Base-by-base conservation (phyloP, 768 basidiomycete genomes). In the Mycena metata region DNA sequence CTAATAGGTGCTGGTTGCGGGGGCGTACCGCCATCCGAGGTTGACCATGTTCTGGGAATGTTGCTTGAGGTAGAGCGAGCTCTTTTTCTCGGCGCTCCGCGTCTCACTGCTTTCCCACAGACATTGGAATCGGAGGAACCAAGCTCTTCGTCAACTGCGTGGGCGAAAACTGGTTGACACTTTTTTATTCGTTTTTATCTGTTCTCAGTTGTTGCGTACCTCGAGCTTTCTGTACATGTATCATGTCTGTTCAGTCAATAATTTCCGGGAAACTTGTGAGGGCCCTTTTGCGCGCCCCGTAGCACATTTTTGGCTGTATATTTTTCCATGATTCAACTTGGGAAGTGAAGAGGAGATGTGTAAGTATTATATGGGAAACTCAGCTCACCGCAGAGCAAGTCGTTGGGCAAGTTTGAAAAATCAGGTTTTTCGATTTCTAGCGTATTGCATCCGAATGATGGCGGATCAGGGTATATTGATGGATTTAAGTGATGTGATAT, bases 1-100 rank as follows among this genome's bases (percentile, higher is more conserved):
- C 79, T 99, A 58, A 96, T 99, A 73, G 91, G 92, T 36, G 91
- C 95, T 17, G 96, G 95, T 0, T 97, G 95, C 80, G 95, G 95
- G 24, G 93, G 94, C 0, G 87, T 96, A 35, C 88, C 91, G 3
- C 89, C 92, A 2, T 84, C 89, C n/a, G 96, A 98, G 69, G 93
- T 98, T 42, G 96, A 98, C 74, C 88, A 88, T 67, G 91, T 96
- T 6, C 84, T 98, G 67, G 89, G 89, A 26, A 92, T 93, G 85
- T 80, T 99, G 46, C 84, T 96, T 19, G 95, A 97, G 88, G 94
- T 93, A 70, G 58, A 86, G 75, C 45, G 17, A 24, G 52, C 24
- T 13, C 23, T 49, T 46, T 63, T 72, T 55, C 26, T 26, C 51
- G 11, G 33, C 55, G 24, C 57, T 10, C 24, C 66, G 26, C 39